Evolutionary conservation across 2,329 filamentous ascomycete species (phyloP), one percentile per base, ranked within the genome.

Genomic region (Phoma sp.): DNA sequence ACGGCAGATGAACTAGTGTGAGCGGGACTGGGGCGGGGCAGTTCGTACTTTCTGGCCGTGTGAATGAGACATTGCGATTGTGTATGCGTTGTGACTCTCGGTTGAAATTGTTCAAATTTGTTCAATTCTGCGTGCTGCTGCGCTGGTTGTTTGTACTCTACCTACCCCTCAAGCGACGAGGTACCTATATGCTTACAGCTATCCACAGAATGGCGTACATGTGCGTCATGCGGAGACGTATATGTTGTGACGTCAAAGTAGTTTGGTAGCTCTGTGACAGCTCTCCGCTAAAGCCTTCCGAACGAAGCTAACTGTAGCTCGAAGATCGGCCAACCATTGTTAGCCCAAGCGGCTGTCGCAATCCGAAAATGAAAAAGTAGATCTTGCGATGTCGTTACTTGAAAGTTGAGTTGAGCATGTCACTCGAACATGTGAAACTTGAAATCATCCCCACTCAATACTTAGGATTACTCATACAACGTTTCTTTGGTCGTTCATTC

Each of bases 191-290:
- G 17, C 37, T 43, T 9, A 25, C 32, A 51, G 47, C 47, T 53
- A 47, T 47, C 40, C 12, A 21, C 33, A 45, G 47, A 56, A 56
- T 57, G 42, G 55, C 53, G 47, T 55, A 40, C 26, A 46, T 40
- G 54, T 60, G 56, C 61, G 59, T 63, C 57, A 57, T 56, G 40
- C 51, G 30, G 25, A 48, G 30, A 9, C 40, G 30, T 36, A 30
- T 30, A 43, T 28, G 48, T 60, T 53, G 59, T 64, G 59, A 64
- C 56, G 54, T 58, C 38, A 55, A 55, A 28, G n/a, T 34, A 23
- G 23, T 39, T 34, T 23, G 28, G 30, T 11, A 32, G 37, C 26
- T 20, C 28, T 33, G 11, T 47, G 32, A 47, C 42, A 53, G 38
- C 37, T 52, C 34, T 42, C 51, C 50, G 38, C 38, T 53, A 21